Evolutionary conservation across 129 eudicot genomes (phyloP).

Genomic region (Flaveria trinervia): DNA sequence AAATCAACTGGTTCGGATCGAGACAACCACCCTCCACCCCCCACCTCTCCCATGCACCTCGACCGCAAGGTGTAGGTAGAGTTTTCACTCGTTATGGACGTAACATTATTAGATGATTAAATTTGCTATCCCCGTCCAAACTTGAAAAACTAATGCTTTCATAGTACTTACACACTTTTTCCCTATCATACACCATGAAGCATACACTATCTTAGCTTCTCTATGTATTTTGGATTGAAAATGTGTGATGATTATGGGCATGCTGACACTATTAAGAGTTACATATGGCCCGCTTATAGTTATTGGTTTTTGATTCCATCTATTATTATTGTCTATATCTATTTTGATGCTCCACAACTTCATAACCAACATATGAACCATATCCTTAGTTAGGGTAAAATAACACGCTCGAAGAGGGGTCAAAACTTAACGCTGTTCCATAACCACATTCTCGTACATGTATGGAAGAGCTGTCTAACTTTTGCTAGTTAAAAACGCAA

Average conservation of each 20-base stretch:
- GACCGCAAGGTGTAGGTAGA: too few species aligned
- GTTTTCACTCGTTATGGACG: too few species aligned
- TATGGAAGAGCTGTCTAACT: conserved; percentile 47
- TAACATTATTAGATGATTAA: conserved; percentile 40
- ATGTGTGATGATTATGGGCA: background rate
- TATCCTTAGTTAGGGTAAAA: background rate
- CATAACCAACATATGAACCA: conserved; percentile 3
- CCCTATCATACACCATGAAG: conserved; percentile 27
- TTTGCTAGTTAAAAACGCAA: conserved; percentile 38
- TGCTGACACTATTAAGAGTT: conserved; percentile 42
- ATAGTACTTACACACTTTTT: conserved; percentile 36
- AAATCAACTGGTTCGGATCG: too few species aligned
- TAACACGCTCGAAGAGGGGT: conserved; percentile 47
- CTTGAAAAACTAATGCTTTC: conserved; percentile 39
- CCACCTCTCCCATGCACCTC: too few species aligned
- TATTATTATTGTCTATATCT: too few species aligned
- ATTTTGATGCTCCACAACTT: too few species aligned
- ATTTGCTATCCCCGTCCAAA: conserved; percentile 35
- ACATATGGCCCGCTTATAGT: too few species aligned
- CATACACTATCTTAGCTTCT: background rate
- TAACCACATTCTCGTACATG: conserved; percentile 48
- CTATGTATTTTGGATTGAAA: background rate
- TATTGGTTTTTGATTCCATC: too few species aligned
- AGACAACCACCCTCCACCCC: too few species aligned
- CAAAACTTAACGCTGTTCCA: conserved; percentile 44